Percentiles rank a stretch among this genome's conserved stretches.
phyloP scores from a whole-genome alignment of 768 basidiomycete species.

The Rhizopogon roseolus region DNA sequence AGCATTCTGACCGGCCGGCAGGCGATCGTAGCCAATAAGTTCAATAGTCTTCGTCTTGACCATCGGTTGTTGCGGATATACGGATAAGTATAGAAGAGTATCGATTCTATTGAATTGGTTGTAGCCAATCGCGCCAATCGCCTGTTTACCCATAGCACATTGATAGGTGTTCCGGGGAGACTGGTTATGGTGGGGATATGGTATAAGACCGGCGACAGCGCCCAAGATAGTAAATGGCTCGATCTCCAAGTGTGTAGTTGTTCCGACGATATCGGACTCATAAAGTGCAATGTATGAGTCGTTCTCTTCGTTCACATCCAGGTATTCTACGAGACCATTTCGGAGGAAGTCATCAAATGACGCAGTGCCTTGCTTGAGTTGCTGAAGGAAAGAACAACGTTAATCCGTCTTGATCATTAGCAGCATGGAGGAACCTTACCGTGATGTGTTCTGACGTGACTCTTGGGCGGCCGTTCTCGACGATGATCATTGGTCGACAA shows the following conservation, averaged over 20 bases:
- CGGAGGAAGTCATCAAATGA: slow-evolving; percentile 93
- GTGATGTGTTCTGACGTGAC: slow-evolving; percentile 78
- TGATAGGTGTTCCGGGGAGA: slow-evolving; percentile 99
- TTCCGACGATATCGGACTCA: slow-evolving; percentile 75
- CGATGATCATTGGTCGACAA: slow-evolving; percentile 96
- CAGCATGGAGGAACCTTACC: slow-evolving; percentile 37
- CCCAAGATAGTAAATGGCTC: slow-evolving; percentile 98
- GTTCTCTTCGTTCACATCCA: slow-evolving; percentile 99
- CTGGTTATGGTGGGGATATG: slow-evolving; percentile 99
- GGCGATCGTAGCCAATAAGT: slow-evolving; percentile 89
- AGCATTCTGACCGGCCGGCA: slow-evolving; percentile 98
- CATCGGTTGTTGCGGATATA: slow-evolving; percentile 99
- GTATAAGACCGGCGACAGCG: slow-evolving; percentile 96
- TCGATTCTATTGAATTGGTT: slow-evolving; percentile 98
- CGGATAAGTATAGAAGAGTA: slow-evolving; percentile 94
- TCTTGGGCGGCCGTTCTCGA: slow-evolving; percentile 72
- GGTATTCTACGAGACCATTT: slow-evolving; percentile 92
- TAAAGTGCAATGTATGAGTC: slow-evolving; percentile 95
- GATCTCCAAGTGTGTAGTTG: slow-evolving; percentile 95
- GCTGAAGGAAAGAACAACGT: slow-evolving; percentile 33
- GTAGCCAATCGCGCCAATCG: slow-evolving; percentile 97
- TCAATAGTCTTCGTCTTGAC: slow-evolving; percentile 99
- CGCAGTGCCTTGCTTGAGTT: slow-evolving; percentile 72
- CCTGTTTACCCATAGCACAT: slow-evolving; percentile 99
- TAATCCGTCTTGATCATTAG: background rate